phyloP scores from a whole-genome alignment of 2,329 filamentous ascomycete species.

The Scedosporium apiospermum region DNA sequence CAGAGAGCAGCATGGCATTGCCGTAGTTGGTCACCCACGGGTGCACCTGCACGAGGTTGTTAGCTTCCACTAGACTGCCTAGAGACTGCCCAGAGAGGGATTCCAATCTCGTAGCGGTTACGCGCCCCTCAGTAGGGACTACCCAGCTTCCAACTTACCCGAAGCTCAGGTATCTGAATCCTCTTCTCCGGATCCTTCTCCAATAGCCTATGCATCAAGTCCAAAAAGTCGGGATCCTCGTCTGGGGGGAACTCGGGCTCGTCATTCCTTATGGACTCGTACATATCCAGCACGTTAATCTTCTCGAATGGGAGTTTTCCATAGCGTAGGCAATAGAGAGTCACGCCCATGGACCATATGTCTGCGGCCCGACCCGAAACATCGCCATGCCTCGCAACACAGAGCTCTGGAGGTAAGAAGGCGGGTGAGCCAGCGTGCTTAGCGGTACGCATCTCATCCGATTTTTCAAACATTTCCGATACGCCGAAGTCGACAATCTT shows the following conservation, averaged over 20 bases:
- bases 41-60: conserved; percentile 53
- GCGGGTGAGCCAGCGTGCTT: conserved; percentile 94
- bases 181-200: conserved; percentile 79
- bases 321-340: conserved; percentile 85
- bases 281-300: conserved; percentile 72
- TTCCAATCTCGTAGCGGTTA: background rate
- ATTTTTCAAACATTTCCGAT: conserved; percentile 93
- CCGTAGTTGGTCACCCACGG: conserved; percentile 85
- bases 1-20: conserved; percentile 65
- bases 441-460: conserved; percentile 74
- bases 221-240: conserved; percentile 58
- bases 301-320: conserved; percentile 81
- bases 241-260: conserved; percentile 51
- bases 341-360: conserved; percentile 98
- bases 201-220: conserved; percentile 64
- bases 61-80: background rate
- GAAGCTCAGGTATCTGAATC: conserved; percentile 72
- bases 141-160: conserved; percentile 47
- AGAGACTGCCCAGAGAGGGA: no score
- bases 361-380: conserved; percentile 85
- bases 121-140: background rate
- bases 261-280: conserved; percentile 75
- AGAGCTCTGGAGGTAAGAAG: conserved; percentile 89
- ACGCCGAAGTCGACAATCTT: conserved; percentile 99
- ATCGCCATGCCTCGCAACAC: conserved; percentile 74